Evolutionary conservation across 345 rosid genomes (phyloP), one percentile per base, ranked within the genome.

Genomic region (Hirschfeldia incana): DNA sequence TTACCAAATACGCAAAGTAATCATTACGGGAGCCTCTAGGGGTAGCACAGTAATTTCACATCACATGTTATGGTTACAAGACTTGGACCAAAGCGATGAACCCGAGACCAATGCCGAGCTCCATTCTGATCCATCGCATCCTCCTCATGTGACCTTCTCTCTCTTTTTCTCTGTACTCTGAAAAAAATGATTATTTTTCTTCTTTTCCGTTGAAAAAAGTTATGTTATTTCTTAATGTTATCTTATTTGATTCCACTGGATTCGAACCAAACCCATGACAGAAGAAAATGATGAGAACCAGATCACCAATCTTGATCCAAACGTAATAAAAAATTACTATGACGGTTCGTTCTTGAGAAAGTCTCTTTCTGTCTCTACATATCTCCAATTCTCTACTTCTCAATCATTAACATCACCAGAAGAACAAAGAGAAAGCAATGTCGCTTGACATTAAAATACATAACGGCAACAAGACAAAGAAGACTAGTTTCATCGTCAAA

Each of bases 401-500:
- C 65, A 32, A 74, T 75, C 72, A 62, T 70, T 13, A 17, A 15
- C 49, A 34, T 60, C 37, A 60, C 69, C 68, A 37, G 37, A 34
- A 34, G 37, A 34, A 32, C 26, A 83, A 81, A 65, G 5, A 39
- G 85, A 88, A 80, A 89, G 55, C 76, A 75, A 80, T 80, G 83
- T 75, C 77, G 69, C 73, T 76, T 46, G 83, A 80, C 49, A 65
- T 80, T 6, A 76, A 76, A 33, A 80, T 58, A 75, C 65, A 74
- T 1, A 58, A 1, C 77, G 70, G 3, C 17, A 72, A 60, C 74
- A 76, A 81, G 29, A 64, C 73, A 13, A 76, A 71, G 74, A 76
- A 76, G 26, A 76, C 79, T 13, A 90, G 90, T 1, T 88, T 88
- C 85, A 81, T 88, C 60, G 88, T 88, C 2, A 88, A 77, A 78